A percentile compares a stretch with the other conserved stretches of the same genome.
phyloP scores from a whole-genome alignment of 1,284 basidiomycete genomes.

The Cutaneotrichosporon curvatum region DNA sequence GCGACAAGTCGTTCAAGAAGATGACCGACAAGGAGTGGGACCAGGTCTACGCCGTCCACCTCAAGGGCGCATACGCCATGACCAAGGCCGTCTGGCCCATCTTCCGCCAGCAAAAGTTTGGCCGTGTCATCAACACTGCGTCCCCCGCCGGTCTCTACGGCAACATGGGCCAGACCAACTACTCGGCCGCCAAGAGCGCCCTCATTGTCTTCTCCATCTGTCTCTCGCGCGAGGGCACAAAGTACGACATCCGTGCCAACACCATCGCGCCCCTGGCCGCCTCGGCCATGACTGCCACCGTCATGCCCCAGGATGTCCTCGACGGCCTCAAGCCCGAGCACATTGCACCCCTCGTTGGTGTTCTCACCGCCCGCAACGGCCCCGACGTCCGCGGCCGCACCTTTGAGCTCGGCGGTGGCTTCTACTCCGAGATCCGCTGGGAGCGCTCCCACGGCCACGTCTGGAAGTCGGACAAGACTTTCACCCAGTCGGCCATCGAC shows the following conservation, averaged over 20 bases:
- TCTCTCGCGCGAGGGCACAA: constrained; percentile 79
- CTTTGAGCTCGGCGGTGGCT: constrained; percentile 93
- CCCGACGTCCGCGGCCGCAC: constrained; percentile 78
- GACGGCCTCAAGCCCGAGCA: constrained; percentile 87
- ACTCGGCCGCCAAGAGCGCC: constrained; percentile 60
- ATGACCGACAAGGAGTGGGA: constrained; percentile 85
- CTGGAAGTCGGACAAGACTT: constrained; percentile 80
- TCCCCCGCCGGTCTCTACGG: constrained; percentile 58
- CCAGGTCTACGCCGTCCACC: constrained; percentile 77
- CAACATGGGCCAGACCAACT: constrained; percentile 94
- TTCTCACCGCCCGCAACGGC: constrained; percentile 48
- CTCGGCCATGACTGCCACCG: constrained; percentile 85
- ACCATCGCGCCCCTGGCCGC: constrained; percentile 89
- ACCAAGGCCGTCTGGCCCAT: constrained; percentile 94
- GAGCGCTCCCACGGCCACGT: constrained; percentile 77
- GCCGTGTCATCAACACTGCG: constrained; percentile 84
- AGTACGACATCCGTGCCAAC: constrained; percentile 85
- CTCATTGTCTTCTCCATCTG: constrained; percentile 87
- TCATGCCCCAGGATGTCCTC: constrained; percentile 97
- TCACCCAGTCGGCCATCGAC: constrained; percentile 91
- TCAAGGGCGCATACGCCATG: constrained; percentile 93
- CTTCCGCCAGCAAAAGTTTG: constrained; percentile 92
- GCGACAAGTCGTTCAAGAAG: constrained; percentile 76
- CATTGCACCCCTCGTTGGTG: constrained; percentile 85
- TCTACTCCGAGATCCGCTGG: constrained; percentile 86